A percentile compares a stretch with the other conserved stretches of the same genome.
Evolutionary conservation across 1,284 basidiomycete genomes (phyloP).

Genomic region (Ganoderma boninense): DNA sequence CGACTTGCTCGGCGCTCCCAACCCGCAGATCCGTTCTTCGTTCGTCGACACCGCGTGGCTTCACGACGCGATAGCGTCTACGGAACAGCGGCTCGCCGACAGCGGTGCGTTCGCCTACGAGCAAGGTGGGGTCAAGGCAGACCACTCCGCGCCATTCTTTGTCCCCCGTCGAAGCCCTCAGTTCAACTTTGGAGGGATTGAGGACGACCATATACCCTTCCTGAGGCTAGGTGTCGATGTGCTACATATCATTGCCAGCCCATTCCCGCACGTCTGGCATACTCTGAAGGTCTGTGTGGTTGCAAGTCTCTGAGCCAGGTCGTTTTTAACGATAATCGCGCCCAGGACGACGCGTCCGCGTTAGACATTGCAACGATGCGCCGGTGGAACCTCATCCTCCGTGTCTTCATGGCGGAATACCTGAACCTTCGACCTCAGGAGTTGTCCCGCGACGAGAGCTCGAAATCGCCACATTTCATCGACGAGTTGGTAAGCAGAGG

Average conservation of each 20-base stretch:
- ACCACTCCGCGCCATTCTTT: conserved; percentile 71
- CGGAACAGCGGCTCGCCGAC: conserved; percentile 72
- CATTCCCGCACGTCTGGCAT: conserved; percentile 96
- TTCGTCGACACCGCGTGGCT: conserved; percentile 94
- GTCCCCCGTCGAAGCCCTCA: conserved; percentile 51
- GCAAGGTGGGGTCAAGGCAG: conserved; percentile 51
- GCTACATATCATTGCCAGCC: conserved; percentile 90
- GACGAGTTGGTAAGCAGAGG: conserved; percentile 33
- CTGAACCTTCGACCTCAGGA: conserved; percentile 68
- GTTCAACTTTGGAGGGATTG: conserved; percentile 70
- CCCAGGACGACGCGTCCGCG: conserved; percentile 87
- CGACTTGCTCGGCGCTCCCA: conserved; percentile 83
- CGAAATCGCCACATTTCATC: conserved; percentile 18
- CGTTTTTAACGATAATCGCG: conserved; percentile 8
- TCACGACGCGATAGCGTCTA: conserved; percentile 75
- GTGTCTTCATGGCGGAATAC: conserved; percentile 93
- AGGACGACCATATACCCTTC: conserved; percentile 97
- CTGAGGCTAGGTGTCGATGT: conserved; percentile 85
- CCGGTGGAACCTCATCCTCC: conserved; percentile 89
- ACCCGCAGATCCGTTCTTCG: conserved; percentile 80
- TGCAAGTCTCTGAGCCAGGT: not conserved
- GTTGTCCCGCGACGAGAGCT: conserved; percentile 13
- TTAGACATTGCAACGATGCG: conserved; percentile 89
- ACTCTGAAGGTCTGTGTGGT: conserved; percentile 66
- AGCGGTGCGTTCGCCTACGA: conserved; percentile 64